A percentile compares a stretch with the other conserved stretches of the same genome.
phyloP scores from a whole-genome alignment of 805 yeast species.

The Schwanniomyces sp. region DNA sequence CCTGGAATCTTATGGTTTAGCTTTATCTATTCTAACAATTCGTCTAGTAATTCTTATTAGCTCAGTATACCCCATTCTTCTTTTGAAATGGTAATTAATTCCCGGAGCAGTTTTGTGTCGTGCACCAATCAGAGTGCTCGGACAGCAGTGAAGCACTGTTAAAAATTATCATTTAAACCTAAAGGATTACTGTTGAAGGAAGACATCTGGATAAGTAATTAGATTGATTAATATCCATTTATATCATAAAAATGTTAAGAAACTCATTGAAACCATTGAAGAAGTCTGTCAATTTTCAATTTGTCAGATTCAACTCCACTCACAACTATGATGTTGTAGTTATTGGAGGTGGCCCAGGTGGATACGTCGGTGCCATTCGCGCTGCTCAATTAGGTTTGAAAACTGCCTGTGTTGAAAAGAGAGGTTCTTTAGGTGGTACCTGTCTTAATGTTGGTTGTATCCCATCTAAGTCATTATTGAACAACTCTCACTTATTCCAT shows the following conservation, averaged over 20 bases:
- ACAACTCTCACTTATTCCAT: conserved; percentile 93
- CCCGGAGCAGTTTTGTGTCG: background rate
- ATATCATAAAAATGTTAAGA: conserved; percentile 8
- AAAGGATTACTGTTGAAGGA: background rate
- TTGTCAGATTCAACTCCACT: conserved; percentile 42
- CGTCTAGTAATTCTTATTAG: no score
- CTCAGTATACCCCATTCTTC: background rate
- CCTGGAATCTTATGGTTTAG: no score
- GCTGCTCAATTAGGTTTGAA: conserved; percentile 95
- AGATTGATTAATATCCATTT: conserved; percentile 1
- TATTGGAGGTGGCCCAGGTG: conserved; percentile 99
- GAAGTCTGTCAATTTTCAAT: conserved; percentile 20
- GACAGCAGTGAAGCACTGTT: conserved; percentile 1
- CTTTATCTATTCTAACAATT: no score
- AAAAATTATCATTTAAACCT: background rate
- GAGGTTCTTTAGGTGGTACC: conserved; percentile 97
- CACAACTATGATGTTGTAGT: conserved; percentile 83
- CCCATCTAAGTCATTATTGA: conserved; percentile 93
- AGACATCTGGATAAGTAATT: background rate
- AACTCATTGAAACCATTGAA: conserved; percentile 7
- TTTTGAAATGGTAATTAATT: background rate
- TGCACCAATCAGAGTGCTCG: conserved; percentile 1
- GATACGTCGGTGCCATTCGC: conserved; percentile 97
- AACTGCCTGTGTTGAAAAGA: conserved; percentile 95
- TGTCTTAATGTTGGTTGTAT: conserved; percentile 99